These are phyloP conservation scores for Acanthochlamys bracteata DNA, from an alignment of 106 monocot species.

Conservation along the genomic window DNA sequence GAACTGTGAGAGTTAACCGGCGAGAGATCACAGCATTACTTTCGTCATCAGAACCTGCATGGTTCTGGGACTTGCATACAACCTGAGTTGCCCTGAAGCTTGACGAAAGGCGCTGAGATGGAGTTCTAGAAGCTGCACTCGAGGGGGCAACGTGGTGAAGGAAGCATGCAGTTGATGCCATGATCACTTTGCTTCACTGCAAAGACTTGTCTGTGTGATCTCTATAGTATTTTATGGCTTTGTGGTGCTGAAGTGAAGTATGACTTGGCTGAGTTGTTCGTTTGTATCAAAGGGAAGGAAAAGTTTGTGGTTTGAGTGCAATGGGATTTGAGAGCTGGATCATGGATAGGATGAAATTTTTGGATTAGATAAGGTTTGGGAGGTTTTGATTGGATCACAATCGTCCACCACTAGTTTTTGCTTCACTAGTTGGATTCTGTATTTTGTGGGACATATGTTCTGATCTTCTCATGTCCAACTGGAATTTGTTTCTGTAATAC, in stretches of 20 bases:
- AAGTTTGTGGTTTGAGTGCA: constrained; percentile 13
- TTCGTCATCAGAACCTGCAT: constrained; percentile 19
- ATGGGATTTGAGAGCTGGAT: constrained; percentile 13
- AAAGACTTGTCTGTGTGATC: neutral
- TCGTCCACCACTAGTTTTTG: constrained; percentile 3
- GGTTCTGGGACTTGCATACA: constrained; percentile 63
- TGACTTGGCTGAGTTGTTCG: constrained; percentile 3
- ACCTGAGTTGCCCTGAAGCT: constrained; percentile 32
- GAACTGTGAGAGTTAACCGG: constrained; percentile 63
- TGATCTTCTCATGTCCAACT: neutral
- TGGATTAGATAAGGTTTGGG: constrained; percentile 58
- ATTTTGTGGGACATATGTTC: neutral
- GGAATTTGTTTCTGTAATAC: neutral
- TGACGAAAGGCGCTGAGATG: constrained; percentile 18
- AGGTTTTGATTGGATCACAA: constrained; percentile 48
- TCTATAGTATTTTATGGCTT: neutral
- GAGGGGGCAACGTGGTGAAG: constrained; percentile 65
- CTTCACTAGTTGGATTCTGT: neutral
- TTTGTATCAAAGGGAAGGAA: constrained; percentile 10
- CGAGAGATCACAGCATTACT: constrained; percentile 40
- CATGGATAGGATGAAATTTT: constrained; percentile 16
- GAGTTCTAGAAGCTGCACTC: constrained; percentile 23
- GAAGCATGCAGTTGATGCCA: constrained; percentile 81
- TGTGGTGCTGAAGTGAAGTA: neutral
- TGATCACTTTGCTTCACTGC: constrained; percentile 3